Base-by-base conservation (phyloP, 148 eudicot species). In the Rheum nobile region DNA sequence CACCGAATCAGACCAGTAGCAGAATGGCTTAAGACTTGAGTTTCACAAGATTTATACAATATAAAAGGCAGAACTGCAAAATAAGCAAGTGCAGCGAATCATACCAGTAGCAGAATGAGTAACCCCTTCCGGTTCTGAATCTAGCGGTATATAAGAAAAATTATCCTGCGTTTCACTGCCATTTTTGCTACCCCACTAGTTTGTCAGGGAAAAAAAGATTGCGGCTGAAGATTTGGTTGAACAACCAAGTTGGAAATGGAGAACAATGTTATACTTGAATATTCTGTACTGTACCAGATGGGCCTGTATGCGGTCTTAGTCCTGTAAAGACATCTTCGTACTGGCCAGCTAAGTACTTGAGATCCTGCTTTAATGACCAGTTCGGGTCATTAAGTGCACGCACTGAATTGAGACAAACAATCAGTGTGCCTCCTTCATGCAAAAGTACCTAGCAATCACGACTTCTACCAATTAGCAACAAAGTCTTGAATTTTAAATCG, bases 401-500 rank as follows among this genome's bases (percentile, higher is more conserved):
- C 55, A 95, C 75, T 32, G 98, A 95, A 86, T 95, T 95, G 59
- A 90, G 86, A 78, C 98, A 95, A 34, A 91, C 98, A 28, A 95
- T 77, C 70, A 95, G 93, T 13, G 97, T 95, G 48, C 98, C 98
- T 21, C 98, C 98, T 79, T 95, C 98, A 31, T 91, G 98, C 43
- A 95, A 79, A 79, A 95, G 98, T 67, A 95, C 98, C 98, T 91
- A 32, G 86, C 77, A 84, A 16, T 74, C 14, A 39, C 35, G 76
- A 32, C 8, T 16, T 31, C 0, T 59, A 59, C 41, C 76, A 78
- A 48, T 75, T 47, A 43, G 70, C n/a, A 19, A n/a, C 13, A 38
- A 63, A n/a, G 72, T 1, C 24, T 2, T 22, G 39, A 75, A 59
- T 10, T 26, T 16, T 31, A 28, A 52, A 22, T 14, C 57, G 28